Conservation (phyloP, 2,329 filamentous ascomycete species). For the Fusarium tupiense region DNA sequence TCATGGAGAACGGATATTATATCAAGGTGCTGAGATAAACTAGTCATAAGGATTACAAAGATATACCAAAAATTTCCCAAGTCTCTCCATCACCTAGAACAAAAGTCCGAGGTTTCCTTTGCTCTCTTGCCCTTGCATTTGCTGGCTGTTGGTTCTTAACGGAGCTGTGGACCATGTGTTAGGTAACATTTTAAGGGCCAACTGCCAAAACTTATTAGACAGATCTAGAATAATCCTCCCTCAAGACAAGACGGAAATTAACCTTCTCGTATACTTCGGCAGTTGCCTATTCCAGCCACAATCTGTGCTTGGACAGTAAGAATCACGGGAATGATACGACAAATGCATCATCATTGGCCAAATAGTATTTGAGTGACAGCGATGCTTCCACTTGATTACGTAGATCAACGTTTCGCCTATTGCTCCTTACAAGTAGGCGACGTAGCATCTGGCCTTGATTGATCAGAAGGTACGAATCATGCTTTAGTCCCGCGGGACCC, state of each 20-base stretch:
- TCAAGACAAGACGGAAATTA: neutral
- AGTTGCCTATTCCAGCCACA: neutral
- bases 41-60: neutral
- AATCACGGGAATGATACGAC: neutral
- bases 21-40: neutral
- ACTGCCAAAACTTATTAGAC: neutral
- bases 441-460: neutral
- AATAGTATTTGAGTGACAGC: neutral
- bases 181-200: neutral
- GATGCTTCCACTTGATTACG: neutral
- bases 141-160: neutral
- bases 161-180: neutral
- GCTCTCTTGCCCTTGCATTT: neutral
- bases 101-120: fast-evolving
- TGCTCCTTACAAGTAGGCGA: neutral
- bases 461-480: neutral
- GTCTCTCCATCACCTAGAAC: neutral
- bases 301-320: neutral
- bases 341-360: neutral
- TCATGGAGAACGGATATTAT: neutral
- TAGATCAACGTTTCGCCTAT: neutral
- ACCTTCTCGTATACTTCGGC: neutral
- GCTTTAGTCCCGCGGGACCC: too few species aligned
- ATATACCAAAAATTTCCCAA: neutral
- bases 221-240: neutral